These are phyloP conservation scores for Cladobotryum protrusum DNA, from an alignment of 2,329 filamentous ascomycete genomes.

Conservation along the genomic window DNA sequence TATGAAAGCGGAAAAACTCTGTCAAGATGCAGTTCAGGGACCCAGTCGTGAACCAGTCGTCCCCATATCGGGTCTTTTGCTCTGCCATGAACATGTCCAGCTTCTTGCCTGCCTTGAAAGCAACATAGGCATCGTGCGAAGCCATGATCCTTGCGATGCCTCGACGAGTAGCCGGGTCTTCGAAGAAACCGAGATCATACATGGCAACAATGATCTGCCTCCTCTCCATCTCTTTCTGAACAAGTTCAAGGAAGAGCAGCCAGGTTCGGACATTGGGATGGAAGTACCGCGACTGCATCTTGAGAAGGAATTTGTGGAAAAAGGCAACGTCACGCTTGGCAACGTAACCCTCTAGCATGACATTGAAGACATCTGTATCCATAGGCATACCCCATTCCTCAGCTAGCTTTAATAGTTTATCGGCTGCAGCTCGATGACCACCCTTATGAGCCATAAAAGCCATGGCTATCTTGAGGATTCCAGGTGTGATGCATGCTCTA, in stretches of 20 bases:
- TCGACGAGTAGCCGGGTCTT: constrained; percentile 28
- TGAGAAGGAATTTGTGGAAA: constrained; percentile 34
- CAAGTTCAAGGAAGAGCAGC: constrained; percentile 43
- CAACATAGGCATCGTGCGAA: constrained; percentile 35
- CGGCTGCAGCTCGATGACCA: constrained; percentile 29
- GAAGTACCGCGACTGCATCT: constrained; percentile 36
- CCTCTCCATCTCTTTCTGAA: constrained; percentile 52
- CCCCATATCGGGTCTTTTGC: constrained; percentile 39
- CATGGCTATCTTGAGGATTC: constrained; percentile 39
- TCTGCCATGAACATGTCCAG: constrained; percentile 33
- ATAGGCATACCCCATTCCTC: constrained; percentile 33
- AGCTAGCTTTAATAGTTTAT: constrained; percentile 32
- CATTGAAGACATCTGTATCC: constrained; percentile 43
- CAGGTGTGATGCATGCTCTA: constrained; percentile 28
- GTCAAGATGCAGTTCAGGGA: constrained; percentile 35
- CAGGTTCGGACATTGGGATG: constrained; percentile 41
- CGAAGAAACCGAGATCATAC: constrained; percentile 38
- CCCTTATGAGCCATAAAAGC: constrained; percentile 32
- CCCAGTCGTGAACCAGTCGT: constrained; percentile 36
- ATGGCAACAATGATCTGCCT: constrained; percentile 42
- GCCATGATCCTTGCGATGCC: constrained; percentile 39
- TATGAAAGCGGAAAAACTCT: constrained; percentile 36
- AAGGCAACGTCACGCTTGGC: constrained; percentile 33
- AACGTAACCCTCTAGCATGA: constrained; percentile 37
- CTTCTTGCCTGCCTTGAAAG: constrained; percentile 29